Base-by-base conservation (phyloP, 192 early-diverging fungal genomes). In the Linnemannia zychae region DNA sequence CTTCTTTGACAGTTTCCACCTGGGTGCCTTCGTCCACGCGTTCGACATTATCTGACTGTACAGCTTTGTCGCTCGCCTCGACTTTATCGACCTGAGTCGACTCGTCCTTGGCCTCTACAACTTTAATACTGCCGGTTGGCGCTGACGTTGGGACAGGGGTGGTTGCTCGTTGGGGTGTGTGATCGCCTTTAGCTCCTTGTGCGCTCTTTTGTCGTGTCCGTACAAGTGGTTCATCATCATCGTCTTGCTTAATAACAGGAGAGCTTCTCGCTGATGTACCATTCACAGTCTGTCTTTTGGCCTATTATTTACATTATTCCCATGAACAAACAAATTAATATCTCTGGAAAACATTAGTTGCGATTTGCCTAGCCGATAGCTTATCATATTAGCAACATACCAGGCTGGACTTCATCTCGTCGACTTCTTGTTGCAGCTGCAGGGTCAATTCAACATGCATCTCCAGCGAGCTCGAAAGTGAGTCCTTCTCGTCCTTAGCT, bases 391-490 rank as follows among this genome's bases (percentile, higher is more conserved):
- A 3, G 37, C 7, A 17, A 24, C 50, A 60, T 79, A 85, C 83
- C 52, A 79, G 65, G 2, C 72, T 50, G 16, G 28, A 17, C 37
- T 75, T 79, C 18, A 85, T 65, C 3, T 67, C 65, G 0, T 85
- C 74, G 16, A 85, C 44, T 34, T 85, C 83, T n/a, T 85, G 77
- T 40, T 85, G 83, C 38, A 85, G 37, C 70, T 85, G 83, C 47
- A 79, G 22, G 2, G 83, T 79, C 20, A 85, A 28, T 0, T 85
- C 83, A 4, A 85, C 71, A 49, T 85, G 83, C 73, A 79, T 76
- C 40, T 85, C 78, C 53, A 85, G 38, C 37, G 83, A 85, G 17
- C 74, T 85, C 22, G 83, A 79, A 11, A 85, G 52, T 1, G 73
- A 76, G 1, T 31, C 11, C 18, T 85, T 85, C 46, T 85, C 83